Evolutionary conservation across 768 basidiomycete genomes (phyloP).

Genomic region (Xanthoconium stramineum): DNA sequence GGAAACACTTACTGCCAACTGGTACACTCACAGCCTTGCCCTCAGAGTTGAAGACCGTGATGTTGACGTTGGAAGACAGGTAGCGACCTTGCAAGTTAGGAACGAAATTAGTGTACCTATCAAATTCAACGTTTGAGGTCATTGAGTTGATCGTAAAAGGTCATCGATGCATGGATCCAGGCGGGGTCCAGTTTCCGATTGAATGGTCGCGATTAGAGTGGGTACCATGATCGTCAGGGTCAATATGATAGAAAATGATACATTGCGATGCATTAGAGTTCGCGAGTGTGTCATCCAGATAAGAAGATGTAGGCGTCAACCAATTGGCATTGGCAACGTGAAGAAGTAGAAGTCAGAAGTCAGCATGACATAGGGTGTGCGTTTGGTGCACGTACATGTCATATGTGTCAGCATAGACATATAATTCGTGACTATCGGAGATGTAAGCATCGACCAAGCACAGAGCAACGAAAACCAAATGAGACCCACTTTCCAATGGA

Average conservation of each 20-base stretch:
- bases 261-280: not conserved
- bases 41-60: conserved; percentile 54
- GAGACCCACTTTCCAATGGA: conserved; percentile 77
- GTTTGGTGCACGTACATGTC: conserved; percentile 49
- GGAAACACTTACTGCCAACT: conserved; percentile 37
- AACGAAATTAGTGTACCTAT: conserved; percentile 62
- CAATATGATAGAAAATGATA: no score
- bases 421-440: conserved; percentile 70
- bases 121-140: not conserved
- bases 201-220: not conserved
- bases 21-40: conserved; percentile 39
- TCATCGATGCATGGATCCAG: not conserved
- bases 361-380: not conserved
- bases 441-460: not conserved
- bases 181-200: not conserved
- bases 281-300: not conserved
- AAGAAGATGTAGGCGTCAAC: not conserved
- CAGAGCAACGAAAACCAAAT: not conserved
- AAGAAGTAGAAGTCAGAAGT: not conserved
- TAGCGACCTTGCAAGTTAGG: conserved; percentile 69
- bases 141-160: not conserved
- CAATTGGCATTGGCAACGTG: not conserved
- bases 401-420: conserved; percentile 60
- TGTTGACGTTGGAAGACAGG: conserved; percentile 83
- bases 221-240: not conserved